These are phyloP conservation scores for Crucibulum laeve DNA, from an alignment of 768 basidiomycete genomes.

Conservation along the genomic window DNA sequence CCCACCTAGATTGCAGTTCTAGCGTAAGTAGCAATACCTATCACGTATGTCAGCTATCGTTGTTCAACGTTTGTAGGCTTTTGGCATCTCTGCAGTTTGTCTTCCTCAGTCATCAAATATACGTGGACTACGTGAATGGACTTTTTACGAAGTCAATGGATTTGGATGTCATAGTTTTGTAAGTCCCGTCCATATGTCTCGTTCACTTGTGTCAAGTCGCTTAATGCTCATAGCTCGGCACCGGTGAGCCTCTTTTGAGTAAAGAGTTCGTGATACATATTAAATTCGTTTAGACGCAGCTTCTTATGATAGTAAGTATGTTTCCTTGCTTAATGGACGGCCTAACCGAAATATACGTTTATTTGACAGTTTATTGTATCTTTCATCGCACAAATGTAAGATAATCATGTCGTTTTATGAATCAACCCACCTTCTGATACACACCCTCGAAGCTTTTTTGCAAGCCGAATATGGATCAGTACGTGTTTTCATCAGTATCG, in stretches of 20 bases:
- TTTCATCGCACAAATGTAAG: constrained; percentile 4
- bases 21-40: neutral
- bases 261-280: neutral
- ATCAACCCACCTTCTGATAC: neutral
- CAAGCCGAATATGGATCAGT: constrained; percentile 11
- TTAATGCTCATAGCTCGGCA: constrained; percentile 1
- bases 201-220: too few species aligned
- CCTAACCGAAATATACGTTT: neutral
- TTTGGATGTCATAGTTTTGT: constrained; percentile 3
- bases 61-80: neutral
- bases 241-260: neutral
- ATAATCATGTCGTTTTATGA: neutral
- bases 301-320: constrained; percentile 1
- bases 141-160: constrained; percentile 1
- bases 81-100: constrained; percentile 1
- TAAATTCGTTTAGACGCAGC: neutral
- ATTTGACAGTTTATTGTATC: constrained; percentile 1
- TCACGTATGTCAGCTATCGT: neutral
- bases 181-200: neutral
- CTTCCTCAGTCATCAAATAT: constrained; percentile 9
- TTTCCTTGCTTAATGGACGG: neutral
- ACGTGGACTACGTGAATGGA: constrained; percentile 6
- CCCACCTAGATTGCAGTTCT: neutral
- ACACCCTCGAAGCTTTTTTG: constrained; percentile 6
- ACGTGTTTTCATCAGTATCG: neutral